Percentiles rank a stretch among this genome's conserved stretches.
These are phyloP conservation scores for Penicillium alfredii DNA, from an alignment of 495 filamentous ascomycete genomes.

Conservation along the genomic window DNA sequence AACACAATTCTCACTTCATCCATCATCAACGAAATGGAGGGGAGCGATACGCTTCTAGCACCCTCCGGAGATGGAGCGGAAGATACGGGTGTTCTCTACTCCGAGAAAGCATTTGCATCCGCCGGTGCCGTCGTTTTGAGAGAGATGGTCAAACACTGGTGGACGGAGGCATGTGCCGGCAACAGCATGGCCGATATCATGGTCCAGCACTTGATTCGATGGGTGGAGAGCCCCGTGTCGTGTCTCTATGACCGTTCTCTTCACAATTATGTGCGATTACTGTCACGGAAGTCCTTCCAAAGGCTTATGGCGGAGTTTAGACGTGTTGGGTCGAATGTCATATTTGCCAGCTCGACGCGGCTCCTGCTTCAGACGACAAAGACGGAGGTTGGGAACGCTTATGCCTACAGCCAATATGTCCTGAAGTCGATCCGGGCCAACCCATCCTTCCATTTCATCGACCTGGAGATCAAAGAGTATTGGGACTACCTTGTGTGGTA, in stretches of 20 bases:
- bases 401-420: slow-evolving; percentile 94
- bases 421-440: slow-evolving; percentile 93
- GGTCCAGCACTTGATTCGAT: slow-evolving; percentile 94
- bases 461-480: slow-evolving; percentile 96
- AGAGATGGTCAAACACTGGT: slow-evolving; percentile 99
- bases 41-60: slow-evolving; percentile 55
- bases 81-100: slow-evolving; percentile 62
- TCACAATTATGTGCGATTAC: slow-evolving; percentile 96
- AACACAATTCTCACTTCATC: slow-evolving; percentile 97
- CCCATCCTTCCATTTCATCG: slow-evolving; percentile 93
- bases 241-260: slow-evolving; percentile 95
- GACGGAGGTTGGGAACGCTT: slow-evolving; percentile 93
- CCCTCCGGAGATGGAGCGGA: slow-evolving; percentile 64
- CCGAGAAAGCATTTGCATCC: slow-evolving; percentile 89
- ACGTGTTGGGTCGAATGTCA: slow-evolving; percentile 86
- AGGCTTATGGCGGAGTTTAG: slow-evolving; percentile 97
- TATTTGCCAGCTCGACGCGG: slow-evolving; percentile 85
- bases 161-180: slow-evolving; percentile 86
- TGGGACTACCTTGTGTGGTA: slow-evolving; percentile 99
- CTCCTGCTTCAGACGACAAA: slow-evolving; percentile 95
- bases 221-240: slow-evolving; percentile 86
- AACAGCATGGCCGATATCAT: slow-evolving; percentile 95
- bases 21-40: slow-evolving; percentile 95
- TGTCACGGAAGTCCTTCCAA: slow-evolving; percentile 92
- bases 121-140: slow-evolving; percentile 83